Percentiles rank a stretch among this genome's conserved stretches.
These are phyloP conservation scores for Eimeria maxima DNA, from an alignment of 169 alveolate species.

Conservation along the genomic window DNA sequence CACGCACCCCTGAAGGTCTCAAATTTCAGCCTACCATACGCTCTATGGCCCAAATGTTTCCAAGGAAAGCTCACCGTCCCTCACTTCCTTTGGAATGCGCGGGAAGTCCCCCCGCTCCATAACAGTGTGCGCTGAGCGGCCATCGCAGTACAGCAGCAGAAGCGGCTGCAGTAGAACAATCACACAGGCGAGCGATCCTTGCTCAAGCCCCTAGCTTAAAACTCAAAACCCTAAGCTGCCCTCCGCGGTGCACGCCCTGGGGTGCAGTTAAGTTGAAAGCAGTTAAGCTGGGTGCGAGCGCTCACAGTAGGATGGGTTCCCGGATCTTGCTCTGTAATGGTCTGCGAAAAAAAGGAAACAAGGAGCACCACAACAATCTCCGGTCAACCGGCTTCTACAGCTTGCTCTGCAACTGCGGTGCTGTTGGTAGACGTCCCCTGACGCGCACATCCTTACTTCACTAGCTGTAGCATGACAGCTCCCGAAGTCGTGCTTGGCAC, in stretches of 20 bases:
- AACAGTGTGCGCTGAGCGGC: constrained; percentile 66
- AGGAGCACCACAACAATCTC: background rate
- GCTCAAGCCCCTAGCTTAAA: background rate
- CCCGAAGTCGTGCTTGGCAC: background rate
- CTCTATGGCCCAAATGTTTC: background rate
- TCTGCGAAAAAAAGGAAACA: constrained; percentile 15
- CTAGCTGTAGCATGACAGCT: background rate
- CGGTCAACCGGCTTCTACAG: background rate
- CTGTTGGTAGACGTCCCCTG: background rate
- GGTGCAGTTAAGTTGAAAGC: background rate
- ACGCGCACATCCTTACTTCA: background rate
- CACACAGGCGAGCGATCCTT: background rate
- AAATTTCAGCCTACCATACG: too few species aligned
- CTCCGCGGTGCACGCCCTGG: background rate
- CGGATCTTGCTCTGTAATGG: constrained; percentile 29
- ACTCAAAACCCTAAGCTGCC: background rate
- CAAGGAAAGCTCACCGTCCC: constrained; percentile 41
- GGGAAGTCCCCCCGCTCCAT: constrained; percentile 63
- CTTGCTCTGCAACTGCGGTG: background rate
- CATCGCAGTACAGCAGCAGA: constrained; percentile 49
- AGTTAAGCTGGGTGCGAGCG: background rate
- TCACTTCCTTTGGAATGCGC: constrained; percentile 60
- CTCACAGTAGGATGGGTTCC: constrained; percentile 47
- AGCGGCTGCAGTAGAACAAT: constrained; percentile 41
- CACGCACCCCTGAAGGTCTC: background rate